Evolutionary conservation across 2,329 filamentous ascomycete genomes (phyloP), one percentile per base, ranked within the genome.

Genomic region (Alternaria triticimaculans): DNA sequence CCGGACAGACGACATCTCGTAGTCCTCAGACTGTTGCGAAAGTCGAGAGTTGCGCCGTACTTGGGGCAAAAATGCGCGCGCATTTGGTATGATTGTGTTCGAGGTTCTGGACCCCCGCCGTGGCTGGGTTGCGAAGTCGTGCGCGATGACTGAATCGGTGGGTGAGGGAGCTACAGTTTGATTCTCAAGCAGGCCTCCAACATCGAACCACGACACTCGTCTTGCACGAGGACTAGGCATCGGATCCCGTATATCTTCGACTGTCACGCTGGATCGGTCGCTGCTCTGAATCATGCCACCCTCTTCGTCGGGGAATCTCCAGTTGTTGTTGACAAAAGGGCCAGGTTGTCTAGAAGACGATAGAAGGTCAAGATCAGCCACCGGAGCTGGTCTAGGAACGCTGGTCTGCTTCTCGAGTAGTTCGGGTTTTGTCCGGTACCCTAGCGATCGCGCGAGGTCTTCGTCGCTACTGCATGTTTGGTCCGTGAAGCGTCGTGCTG

Each of bases 381-480:
- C 70, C 20, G 78, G 76, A 45, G 80, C 74, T 58, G 82, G 78
- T 49, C 84, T 79, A 9, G 80, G 69, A 5, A 83, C 79, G 6
- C 14, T 83, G 76, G 55, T 80, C 79, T 43, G 79, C 75, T 66
- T 74, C 15, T 82, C 82, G 45, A 82, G 76, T 54, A 89, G 76
- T 15, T 86, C 83, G 6, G 86, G 81, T 14, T 85, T 83, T 30
- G 89, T 85, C 12, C 91, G 87, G 43, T 95, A 88, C 8, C 95
- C 94, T 4, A 97, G 74, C 64, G 90, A 92, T 55, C 91, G 86
- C 5, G 96, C 93, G 1, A 98, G 87, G 76, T 98, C 93, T 75
- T 96, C 94, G 72, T 98, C 95, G 71, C 93, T 97, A 46, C 93
- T 94, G 90, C 92, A 95, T 60, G 92, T 88, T 54, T 88, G 87